These are phyloP conservation scores for Yamadazyma dendronema DNA, from an alignment of 1,139 yeast species.

Conservation along the genomic window DNA sequence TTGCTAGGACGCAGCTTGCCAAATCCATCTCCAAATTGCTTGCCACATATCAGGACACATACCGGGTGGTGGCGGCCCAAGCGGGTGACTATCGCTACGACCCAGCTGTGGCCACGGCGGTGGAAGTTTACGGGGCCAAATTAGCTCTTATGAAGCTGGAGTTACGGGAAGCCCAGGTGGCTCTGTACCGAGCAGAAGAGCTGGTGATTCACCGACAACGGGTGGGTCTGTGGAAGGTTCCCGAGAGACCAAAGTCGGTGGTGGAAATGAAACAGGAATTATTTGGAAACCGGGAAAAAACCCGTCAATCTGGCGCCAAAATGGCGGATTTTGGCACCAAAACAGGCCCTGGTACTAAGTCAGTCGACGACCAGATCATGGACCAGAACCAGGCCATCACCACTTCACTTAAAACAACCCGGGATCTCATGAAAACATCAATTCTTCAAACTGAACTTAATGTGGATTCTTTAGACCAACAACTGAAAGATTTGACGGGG, in stretches of 20 bases:
- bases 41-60: conserved; percentile 19
- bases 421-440: conserved; percentile 53
- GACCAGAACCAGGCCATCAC: conserved; percentile 55
- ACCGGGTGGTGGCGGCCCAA: conserved; percentile 20
- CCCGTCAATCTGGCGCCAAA: neutral
- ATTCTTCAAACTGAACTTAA: conserved; percentile 62
- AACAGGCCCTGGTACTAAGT: conserved; percentile 11
- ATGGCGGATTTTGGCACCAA: too few species aligned
- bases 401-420: conserved; percentile 49
- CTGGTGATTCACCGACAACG: conserved; percentile 29
- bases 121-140: conserved; percentile 23
- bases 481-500: conserved; percentile 52
- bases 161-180: conserved; percentile 26
- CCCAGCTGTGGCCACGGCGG: conserved; percentile 6
- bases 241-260: conserved; percentile 13
- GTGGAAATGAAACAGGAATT: conserved; percentile 15
- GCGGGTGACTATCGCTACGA: conserved; percentile 8
- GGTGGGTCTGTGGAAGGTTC: conserved; percentile 20
- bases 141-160: conserved; percentile 20
- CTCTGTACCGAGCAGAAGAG: conserved; percentile 23
- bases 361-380: conserved; percentile 35
- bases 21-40: conserved; percentile 15
- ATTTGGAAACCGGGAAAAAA: conserved; percentile 14
- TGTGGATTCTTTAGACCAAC: conserved; percentile 58
- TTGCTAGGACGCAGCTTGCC: conserved; percentile 15